phyloP scores from a whole-genome alignment of 2,329 filamentous ascomycete species.

The Botryotinia narcissicola region DNA sequence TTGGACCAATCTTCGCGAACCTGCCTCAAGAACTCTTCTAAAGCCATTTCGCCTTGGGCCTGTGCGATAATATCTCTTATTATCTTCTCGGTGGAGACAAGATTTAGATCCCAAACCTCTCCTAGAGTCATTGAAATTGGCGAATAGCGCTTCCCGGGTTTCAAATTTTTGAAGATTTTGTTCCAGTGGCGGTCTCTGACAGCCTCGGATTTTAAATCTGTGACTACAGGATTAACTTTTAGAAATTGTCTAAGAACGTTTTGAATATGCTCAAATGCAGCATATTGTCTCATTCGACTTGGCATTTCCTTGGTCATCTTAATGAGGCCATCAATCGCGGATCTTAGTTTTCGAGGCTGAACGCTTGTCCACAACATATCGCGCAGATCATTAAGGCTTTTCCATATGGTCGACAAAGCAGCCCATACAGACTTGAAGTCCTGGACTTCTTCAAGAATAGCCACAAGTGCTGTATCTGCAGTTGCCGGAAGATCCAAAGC shows the following conservation, averaged over 20 bases:
- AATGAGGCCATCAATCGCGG: slow-evolving; percentile 84
- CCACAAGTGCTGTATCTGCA: slow-evolving; percentile 75
- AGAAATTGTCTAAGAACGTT: slow-evolving; percentile 82
- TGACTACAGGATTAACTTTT: slow-evolving; percentile 84
- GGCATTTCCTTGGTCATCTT: slow-evolving; percentile 99
- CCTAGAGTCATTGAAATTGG: slow-evolving; percentile 94
- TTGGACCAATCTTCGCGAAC: slow-evolving; percentile 97
- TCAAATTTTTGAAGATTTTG: slow-evolving; percentile 95
- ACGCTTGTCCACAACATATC: slow-evolving; percentile 95
- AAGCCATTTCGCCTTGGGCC: slow-evolving; percentile 94
- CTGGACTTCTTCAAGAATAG: slow-evolving; percentile 90
- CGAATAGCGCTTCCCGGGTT: slow-evolving; percentile 89
- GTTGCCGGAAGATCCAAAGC: slow-evolving; percentile 84
- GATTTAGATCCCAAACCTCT: slow-evolving; percentile 96
- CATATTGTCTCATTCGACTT: slow-evolving; percentile 97
- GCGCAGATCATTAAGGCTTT: slow-evolving; percentile 87
- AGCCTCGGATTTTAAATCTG: slow-evolving; percentile 92
- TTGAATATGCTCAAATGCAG: slow-evolving; percentile 98
- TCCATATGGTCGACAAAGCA: slow-evolving; percentile 92
- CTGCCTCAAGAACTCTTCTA: slow-evolving; percentile 95
- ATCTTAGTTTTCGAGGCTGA: slow-evolving; percentile 87
- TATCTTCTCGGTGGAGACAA: slow-evolving; percentile 79
- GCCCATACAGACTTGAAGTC: slow-evolving; percentile 99
- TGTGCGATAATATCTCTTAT: slow-evolving; percentile 93
- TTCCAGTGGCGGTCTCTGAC: slow-evolving; percentile 96